Percentiles rank a stretch among this genome's conserved stretches.
Conservation (phyloP, 257 asterid species). For the Petrea volubilis region DNA sequence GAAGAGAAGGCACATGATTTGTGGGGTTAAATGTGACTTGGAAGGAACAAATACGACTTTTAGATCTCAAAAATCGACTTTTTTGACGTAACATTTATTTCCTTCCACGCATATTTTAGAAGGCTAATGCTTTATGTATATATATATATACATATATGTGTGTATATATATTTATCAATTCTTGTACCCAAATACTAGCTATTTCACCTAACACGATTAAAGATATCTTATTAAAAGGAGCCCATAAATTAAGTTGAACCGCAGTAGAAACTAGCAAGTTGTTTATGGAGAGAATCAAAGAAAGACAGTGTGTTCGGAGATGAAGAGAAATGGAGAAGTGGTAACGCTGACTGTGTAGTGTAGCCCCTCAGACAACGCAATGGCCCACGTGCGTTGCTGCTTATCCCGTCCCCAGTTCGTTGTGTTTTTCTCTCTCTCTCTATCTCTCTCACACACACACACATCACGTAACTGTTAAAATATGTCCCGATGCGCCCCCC, state of each 20-base stretch:
- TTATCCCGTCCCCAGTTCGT: constrained; percentile 20
- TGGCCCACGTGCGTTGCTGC: constrained; percentile 12
- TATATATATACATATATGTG: no score
- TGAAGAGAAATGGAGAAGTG: background rate
- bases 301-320: background rate
- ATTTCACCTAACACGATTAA: no score
- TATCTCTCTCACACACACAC: constrained; percentile 11
- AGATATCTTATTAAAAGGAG: no score
- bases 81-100: no score
- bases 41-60: no score
- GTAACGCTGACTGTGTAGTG: constrained; percentile 36
- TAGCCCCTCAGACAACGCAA: constrained; percentile 43
- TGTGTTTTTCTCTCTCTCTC: constrained; percentile 11
- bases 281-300: background rate
- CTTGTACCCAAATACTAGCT: no score
- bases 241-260: background rate
- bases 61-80: no score
- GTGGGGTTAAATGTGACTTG: no score
- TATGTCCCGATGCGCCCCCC: constrained; percentile 6
- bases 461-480: constrained; percentile 11
- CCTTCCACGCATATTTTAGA: no score
- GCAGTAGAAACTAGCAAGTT: background rate
- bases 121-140: no score
- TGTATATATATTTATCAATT: no score
- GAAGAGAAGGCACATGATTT: no score